These are phyloP conservation scores for Discostella stelligera DNA, from an alignment of 352 stramenopile genomes.

Conservation along the genomic window DNA sequence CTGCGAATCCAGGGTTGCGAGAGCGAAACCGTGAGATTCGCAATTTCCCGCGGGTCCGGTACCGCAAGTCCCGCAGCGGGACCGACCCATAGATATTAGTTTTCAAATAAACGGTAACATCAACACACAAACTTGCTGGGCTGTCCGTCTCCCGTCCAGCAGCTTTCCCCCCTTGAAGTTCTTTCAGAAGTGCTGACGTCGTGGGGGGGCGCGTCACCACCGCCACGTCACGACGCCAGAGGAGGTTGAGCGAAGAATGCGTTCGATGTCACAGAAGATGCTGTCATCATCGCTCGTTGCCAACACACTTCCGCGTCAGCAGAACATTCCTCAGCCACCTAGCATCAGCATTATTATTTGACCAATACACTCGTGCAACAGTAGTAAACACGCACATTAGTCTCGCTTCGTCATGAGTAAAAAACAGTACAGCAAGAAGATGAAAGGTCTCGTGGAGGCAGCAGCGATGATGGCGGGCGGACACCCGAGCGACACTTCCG, in stretches of 20 bases:
- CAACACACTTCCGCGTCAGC: background rate
- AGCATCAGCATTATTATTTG: background rate
- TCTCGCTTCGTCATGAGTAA: background rate
- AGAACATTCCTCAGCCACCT: background rate
- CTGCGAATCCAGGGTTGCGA: no score
- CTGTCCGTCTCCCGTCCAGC: background rate
- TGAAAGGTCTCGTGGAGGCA: slow-evolving; percentile 23
- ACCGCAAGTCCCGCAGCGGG: no score
- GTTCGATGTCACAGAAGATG: background rate
- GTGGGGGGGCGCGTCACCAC: background rate
- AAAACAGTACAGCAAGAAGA: background rate
- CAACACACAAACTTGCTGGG: background rate
- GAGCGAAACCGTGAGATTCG: no score
- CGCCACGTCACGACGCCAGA: background rate
- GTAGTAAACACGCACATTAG: no score
- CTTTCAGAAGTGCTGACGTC: background rate
- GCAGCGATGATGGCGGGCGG: slow-evolving; percentile 13
- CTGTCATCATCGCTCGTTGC: background rate
- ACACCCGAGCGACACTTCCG: background rate
- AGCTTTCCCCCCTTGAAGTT: background rate
- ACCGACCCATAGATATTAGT: no score
- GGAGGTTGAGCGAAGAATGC: no score
- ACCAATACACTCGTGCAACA: no score
- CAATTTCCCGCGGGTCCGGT: no score
- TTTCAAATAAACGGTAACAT: no score